Base-by-base conservation (phyloP, 176 grass and related monocot genomes). In the Carex parvula region DNA sequence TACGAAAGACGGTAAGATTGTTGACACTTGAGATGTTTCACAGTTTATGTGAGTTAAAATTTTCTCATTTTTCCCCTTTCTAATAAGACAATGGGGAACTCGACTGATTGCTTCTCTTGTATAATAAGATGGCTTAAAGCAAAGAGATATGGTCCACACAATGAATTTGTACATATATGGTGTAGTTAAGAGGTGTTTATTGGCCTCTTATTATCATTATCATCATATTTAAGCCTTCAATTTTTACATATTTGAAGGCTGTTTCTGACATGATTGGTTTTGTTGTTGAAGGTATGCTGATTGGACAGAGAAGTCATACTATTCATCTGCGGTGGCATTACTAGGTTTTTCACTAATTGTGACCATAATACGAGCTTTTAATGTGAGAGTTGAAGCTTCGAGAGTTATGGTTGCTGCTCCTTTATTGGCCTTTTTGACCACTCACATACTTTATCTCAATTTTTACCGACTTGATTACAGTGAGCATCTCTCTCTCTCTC, bases 381-480 rank as follows among this genome's bases (percentile, higher is more conserved):
- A 94, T 88, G 70, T 96, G 59, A 92, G 81, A 80, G 87, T 85
- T 24, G 88, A 92, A 85, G 91, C 93, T 92, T 94, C 93, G 21
- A 92, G 97, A 65, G 93, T 96, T 56, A 96, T 94, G 93, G 93
- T 93, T 39, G 91, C 89, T 30, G 93, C 92, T 58, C 96, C 96
- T 62, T 86, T 99, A 67, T 83, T 99, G 83, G 96, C 96, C 3
- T 99, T 99, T 79, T 80, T 93, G n/a, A 94, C 96, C 16, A 94
- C 96, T 26, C 96, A 99, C 66, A 94, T 99, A 67, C 57, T 99
- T 62, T 99, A 99, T 88, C 91, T 99, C 29, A 99, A 95, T 81
- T 99, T 99, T 80, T 95, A 93, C 42, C 52, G 81, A 85, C 85
- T 99, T 70, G 93, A 99, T 83, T 87, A 92, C 85, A 93, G 96